Evolutionary conservation across 345 rosid genomes (phyloP), one percentile per base, ranked within the genome.

Genomic region (Geranium rotundifolium): DNA sequence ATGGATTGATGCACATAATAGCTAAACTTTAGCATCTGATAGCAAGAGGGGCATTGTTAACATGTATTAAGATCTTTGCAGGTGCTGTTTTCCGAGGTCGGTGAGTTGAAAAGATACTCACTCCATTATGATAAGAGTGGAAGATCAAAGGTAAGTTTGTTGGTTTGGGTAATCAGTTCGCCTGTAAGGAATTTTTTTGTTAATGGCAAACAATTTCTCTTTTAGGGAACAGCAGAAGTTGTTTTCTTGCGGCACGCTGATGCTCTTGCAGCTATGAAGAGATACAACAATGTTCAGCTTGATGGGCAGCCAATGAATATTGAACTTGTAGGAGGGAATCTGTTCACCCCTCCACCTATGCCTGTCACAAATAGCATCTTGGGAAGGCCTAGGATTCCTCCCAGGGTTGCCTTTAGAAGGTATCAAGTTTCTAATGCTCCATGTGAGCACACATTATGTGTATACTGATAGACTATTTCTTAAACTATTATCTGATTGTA

Each of bases 141-240:
- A 69, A 81, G 85, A 75, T 77, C 87, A 39, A 86, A 78, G 89
- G 87, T 86, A 79, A 52, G 64, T 67, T 59, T 39, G 60, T 34
- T 39, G 31, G 7, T 57, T 57, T 63, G 63, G 72, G 69, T 27
- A 34, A 23, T 55, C 9, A 55, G 20, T 59, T 54, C 30, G 27
- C 31, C 7, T 29, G n/a, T 18, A 18, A 54, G 66, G 57, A 62
- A 56, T 16, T 57, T 68, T 57, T 63, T 57, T 54, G 13, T 31
- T 17, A 19, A 52, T 59, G 64, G 66, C 68, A 58, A 62, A 19
- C 60, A 60, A 54, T 68, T 20, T 63, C 64, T 73, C 58, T 73
- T 71, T 64, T 65, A 83, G 89, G 91, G 87, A 58, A 81, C 87
- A 1, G 84, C 85, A 7, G 85, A 83, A 71, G 87, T 84, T n/a